phyloP scores from a whole-genome alignment of 2,329 filamentous ascomycete genomes.

The Phaeosphaeriaceae sp. region DNA sequence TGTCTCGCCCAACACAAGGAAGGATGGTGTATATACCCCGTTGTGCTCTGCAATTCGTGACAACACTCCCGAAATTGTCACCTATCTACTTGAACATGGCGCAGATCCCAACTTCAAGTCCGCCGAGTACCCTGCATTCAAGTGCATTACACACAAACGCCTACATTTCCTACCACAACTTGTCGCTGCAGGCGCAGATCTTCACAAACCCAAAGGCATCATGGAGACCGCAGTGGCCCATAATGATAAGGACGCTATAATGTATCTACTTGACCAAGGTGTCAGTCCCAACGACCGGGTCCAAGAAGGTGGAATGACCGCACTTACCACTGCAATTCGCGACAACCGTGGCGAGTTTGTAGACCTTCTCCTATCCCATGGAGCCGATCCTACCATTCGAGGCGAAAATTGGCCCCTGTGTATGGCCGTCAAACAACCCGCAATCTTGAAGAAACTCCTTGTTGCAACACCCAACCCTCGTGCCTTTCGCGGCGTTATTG shows the following conservation, averaged over 20 bases:
- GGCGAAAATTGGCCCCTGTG: slow-evolving; percentile 74
- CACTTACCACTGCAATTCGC: slow-evolving; percentile 70
- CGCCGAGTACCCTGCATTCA: slow-evolving; percentile 70
- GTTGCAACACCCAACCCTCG: slow-evolving; percentile 62
- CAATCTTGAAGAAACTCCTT: slow-evolving; percentile 65
- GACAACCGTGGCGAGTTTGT: slow-evolving; percentile 66
- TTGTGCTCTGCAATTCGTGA: slow-evolving; percentile 73
- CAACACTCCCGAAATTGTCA: slow-evolving; percentile 66
- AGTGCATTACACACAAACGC: slow-evolving; percentile 71
- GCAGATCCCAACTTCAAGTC: slow-evolving; percentile 63
- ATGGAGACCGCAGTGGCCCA: slow-evolving; percentile 67
- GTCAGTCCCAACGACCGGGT: slow-evolving; percentile 66
- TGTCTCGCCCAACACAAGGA: slow-evolving; percentile 66
- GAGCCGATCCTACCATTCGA: slow-evolving; percentile 67
- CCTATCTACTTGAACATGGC: slow-evolving; percentile 61
- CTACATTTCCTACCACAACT: slow-evolving; percentile 66
- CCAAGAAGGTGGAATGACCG: slow-evolving; percentile 61
- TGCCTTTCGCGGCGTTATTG: slow-evolving; percentile 70
- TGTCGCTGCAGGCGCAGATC: slow-evolving; percentile 63
- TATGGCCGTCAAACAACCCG: slow-evolving; percentile 69
- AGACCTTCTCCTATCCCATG: slow-evolving; percentile 63
- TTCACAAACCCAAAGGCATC: slow-evolving; percentile 67
- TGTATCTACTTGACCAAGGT: slow-evolving; percentile 66
- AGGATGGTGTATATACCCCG: slow-evolving; percentile 71
- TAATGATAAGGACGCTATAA: slow-evolving; percentile 66